phyloP scores from a whole-genome alignment of 208 protist species.

The Acanthamoeba lenticulata region DNA sequence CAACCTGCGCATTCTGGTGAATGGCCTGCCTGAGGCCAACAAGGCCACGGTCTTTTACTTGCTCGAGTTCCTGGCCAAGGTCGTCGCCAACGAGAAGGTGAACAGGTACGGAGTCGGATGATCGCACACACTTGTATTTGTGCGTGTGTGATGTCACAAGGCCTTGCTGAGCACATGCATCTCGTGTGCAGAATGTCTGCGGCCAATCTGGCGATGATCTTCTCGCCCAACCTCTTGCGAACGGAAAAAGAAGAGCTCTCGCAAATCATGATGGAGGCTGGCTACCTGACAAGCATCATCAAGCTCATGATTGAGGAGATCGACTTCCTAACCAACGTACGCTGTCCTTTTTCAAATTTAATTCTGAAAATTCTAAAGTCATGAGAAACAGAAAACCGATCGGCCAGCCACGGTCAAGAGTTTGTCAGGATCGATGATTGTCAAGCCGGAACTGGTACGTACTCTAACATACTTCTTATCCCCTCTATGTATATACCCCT shows the following conservation, averaged over 20 bases:
- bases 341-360: too few species aligned
- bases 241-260: conserved; percentile 2
- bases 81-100: conserved; percentile 5
- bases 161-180: too few species aligned
- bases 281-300: neutral
- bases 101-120: neutral
- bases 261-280: conserved; percentile 43
- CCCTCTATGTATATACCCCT: too few species aligned
- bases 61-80: neutral
- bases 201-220: conserved; percentile 46
- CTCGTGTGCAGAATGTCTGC: conserved; percentile 1
- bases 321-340: conserved; percentile 31
- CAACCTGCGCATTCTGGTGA: conserved; percentile 36
- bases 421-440: neutral
- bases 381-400: conserved; percentile 45
- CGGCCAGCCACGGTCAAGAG: neutral
- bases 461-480: neutral
- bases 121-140: too few species aligned
- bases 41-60: conserved; percentile 11
- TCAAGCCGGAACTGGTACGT: neutral
- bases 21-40: conserved; percentile 18
- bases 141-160: neutral
- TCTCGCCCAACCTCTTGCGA: conserved; percentile 25
- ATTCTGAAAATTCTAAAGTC: too few species aligned
- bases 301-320: conserved; percentile 18